Evolutionary conservation across 2,329 filamentous ascomycete genomes (phyloP).

Genomic region (Sporothrix euskadiensis): DNA sequence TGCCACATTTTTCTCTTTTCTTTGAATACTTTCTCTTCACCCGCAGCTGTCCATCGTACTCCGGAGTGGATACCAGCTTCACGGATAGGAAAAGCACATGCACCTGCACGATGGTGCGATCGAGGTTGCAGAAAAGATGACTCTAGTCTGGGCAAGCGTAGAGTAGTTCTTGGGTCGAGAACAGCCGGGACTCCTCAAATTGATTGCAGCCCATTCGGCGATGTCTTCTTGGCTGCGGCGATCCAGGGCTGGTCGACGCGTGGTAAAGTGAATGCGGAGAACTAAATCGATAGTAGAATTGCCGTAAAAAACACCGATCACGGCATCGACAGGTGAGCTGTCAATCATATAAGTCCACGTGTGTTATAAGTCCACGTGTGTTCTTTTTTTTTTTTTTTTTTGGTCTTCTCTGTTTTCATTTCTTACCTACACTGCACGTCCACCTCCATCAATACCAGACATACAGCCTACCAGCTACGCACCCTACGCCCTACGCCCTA

Average conservation of each 20-base stretch:
- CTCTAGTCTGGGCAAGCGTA: neutral
- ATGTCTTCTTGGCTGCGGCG: neutral
- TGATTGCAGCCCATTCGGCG: neutral
- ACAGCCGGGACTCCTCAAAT: neutral
- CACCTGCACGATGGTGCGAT: conserved; percentile 11
- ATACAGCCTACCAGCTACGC: neutral
- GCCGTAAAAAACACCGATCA: neutral
- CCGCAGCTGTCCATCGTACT: neutral
- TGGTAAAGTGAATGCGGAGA: neutral
- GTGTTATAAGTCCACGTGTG: neutral
- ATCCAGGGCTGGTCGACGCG: neutral
- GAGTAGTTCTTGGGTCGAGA: neutral
- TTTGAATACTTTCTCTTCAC: neutral
- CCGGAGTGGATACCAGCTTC: neutral
- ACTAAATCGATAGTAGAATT: too few relatives aligned
- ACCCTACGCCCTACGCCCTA: neutral
- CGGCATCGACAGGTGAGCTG: neutral
- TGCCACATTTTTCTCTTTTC: neutral
- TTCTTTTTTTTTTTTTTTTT: neutral
- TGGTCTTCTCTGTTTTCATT: neutral
- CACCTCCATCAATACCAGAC: neutral
- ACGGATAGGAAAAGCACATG: neutral
- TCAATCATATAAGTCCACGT: neutral
- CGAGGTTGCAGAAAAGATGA: conserved; percentile 3
- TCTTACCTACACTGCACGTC: neutral